These are phyloP conservation scores for Candida suzukii DNA, from an alignment of 805 yeast species.

Conservation along the genomic window DNA sequence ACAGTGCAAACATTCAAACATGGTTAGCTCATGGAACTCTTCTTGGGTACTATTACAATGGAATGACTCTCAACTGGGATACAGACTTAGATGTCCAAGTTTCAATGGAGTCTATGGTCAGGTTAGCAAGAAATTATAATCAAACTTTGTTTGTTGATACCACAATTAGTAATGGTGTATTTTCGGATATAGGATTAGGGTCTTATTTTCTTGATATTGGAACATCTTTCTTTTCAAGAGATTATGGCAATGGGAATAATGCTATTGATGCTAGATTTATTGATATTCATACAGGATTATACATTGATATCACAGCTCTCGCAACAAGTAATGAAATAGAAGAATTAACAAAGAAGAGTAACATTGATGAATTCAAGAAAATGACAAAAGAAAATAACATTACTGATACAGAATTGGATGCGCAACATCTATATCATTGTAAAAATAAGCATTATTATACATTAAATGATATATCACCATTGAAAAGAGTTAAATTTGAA, in stretches of 20 bases:
- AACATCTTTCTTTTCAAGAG: constrained; percentile 27
- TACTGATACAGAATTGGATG: constrained; percentile 3
- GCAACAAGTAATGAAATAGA: constrained; percentile 6
- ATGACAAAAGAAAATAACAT: constrained; percentile 9
- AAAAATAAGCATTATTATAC: constrained; percentile 50
- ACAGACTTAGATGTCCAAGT: constrained; percentile 57
- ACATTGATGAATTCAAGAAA: constrained; percentile 9
- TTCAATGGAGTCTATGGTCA: constrained; percentile 36
- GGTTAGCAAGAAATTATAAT: constrained; percentile 39
- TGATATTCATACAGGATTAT: constrained; percentile 41
- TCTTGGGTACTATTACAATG: constrained; percentile 58
- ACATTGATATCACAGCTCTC: constrained; percentile 37
- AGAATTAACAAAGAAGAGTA: neutral
- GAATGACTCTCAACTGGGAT: constrained; percentile 55
- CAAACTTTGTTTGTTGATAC: constrained; percentile 42
- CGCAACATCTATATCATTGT: constrained; percentile 30
- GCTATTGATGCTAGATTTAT: constrained; percentile 50
- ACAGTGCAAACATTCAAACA: constrained; percentile 35
- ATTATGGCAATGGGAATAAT: constrained; percentile 39
- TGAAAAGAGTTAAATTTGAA: constrained; percentile 50
- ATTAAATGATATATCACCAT: constrained; percentile 42
- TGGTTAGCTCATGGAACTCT: constrained; percentile 65
- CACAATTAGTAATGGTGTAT: constrained; percentile 2
- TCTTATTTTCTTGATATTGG: constrained; percentile 26
- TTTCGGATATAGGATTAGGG: constrained; percentile 21